Evolutionary conservation across 2,329 filamentous ascomycete species (phyloP).

Genomic region (Fusarium mangiferae): DNA sequence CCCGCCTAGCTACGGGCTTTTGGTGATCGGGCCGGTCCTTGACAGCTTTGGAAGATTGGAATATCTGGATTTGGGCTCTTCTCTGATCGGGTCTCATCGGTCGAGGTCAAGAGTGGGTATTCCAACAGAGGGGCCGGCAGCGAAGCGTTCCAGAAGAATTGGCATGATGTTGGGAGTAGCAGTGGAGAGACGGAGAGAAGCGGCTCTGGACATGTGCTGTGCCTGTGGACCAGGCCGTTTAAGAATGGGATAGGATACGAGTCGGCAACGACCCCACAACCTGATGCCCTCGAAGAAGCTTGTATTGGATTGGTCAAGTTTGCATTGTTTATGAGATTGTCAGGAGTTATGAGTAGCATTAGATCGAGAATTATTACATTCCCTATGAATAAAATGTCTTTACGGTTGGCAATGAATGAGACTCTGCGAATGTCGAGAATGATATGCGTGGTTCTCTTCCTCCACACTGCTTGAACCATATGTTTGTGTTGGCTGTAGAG

Average conservation of each 20-base stretch:
- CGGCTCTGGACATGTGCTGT: conserved; percentile 25
- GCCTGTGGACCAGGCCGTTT: conserved; percentile 13
- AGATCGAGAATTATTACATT: conserved; percentile 5
- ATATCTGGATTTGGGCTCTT: background rate
- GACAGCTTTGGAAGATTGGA: background rate
- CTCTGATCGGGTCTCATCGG: conserved; percentile 29
- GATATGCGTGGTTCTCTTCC: background rate
- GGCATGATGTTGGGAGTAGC: conserved; percentile 4
- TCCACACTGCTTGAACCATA: background rate
- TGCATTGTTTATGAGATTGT: background rate
- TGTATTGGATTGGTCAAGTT: background rate
- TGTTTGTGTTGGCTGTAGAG: background rate
- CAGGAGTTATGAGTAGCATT: conserved; percentile 2
- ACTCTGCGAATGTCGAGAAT: background rate
- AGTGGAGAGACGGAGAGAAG: conserved; percentile 32
- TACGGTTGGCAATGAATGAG: background rate
- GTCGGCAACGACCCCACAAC: conserved; percentile 1
- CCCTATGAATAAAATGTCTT: background rate
- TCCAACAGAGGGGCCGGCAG: background rate
- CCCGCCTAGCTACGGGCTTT: conserved; percentile 23
- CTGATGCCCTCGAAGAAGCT: background rate
- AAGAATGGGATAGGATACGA: conserved; percentile 1
- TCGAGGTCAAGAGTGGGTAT: conserved; percentile 27
- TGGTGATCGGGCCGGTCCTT: conserved; percentile 7
- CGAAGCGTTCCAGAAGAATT: conserved; percentile 29